Evolutionary conservation across 208 protist genomes (phyloP).

Genomic region (Trypanosoma scelopori): DNA sequence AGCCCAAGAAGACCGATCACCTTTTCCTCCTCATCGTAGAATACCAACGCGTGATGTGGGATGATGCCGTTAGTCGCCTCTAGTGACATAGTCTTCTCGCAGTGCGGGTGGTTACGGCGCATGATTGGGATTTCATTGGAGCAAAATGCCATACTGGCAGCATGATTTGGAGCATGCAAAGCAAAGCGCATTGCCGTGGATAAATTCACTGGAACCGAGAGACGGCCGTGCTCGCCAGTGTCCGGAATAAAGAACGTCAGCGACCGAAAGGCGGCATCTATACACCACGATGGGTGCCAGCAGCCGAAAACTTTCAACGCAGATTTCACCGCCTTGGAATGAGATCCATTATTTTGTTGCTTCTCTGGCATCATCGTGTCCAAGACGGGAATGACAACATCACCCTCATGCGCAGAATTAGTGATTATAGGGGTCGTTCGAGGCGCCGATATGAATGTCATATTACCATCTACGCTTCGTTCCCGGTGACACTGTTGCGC

Average conservation of each 20-base stretch:
- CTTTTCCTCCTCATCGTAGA: conserved; percentile 43
- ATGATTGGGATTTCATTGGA: conserved; percentile 69
- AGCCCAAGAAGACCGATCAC: conserved; percentile 56
- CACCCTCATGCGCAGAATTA: background rate
- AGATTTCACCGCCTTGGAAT: background rate
- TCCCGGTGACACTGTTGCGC: too few relatives aligned
- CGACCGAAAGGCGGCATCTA: conserved; percentile 58
- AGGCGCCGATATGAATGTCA: too few relatives aligned
- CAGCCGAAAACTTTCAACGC: conserved; percentile 36
- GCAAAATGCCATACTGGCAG: conserved; percentile 52
- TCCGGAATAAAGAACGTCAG: conserved; percentile 68
- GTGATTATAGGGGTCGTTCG: too few relatives aligned
- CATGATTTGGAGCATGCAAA: conserved; percentile 32
- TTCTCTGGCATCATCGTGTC: background rate
- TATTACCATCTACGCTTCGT: too few relatives aligned
- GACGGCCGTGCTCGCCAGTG: conserved; percentile 62
- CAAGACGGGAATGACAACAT: background rate
- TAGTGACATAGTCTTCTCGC: background rate
- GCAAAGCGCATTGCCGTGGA: conserved; percentile 20
- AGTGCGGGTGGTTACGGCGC: conserved; percentile 47
- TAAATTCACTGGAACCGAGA: conserved; percentile 45
- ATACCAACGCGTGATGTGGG: conserved; percentile 73
- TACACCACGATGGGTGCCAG: conserved; percentile 32
- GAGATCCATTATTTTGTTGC: background rate
- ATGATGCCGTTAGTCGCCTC: conserved; percentile 25